Percentiles rank a stretch among this genome's conserved stretches.
These are phyloP conservation scores for Berkeleyomyces basicola DNA, from an alignment of 2,329 filamentous ascomycete genomes.

Conservation along the genomic window DNA sequence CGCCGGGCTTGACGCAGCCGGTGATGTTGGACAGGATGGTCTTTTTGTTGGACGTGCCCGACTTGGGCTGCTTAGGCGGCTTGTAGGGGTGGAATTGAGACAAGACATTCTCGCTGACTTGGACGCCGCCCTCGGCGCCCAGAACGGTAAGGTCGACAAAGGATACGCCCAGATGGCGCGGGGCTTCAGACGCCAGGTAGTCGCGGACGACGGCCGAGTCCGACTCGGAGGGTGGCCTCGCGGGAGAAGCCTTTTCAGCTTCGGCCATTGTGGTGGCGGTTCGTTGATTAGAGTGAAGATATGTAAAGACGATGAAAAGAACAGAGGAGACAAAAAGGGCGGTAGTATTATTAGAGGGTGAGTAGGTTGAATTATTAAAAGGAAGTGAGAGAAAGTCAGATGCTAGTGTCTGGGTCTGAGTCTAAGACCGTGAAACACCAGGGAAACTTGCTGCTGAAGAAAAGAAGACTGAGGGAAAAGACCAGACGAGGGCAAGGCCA, in stretches of 20 bases:
- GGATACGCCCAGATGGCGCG: constrained; percentile 1
- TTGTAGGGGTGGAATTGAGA: constrained; percentile 41
- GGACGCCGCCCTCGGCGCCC: constrained; percentile 4
- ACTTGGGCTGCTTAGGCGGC: constrained; percentile 32
- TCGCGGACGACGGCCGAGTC: neutral
- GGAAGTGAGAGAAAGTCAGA: neutral
- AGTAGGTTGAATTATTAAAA: neutral
- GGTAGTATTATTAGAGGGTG: neutral
- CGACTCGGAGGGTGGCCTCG: neutral
- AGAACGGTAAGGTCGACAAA: constrained; percentile 5
- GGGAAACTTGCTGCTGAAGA: neutral
- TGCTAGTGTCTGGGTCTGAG: neutral
- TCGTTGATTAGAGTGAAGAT: neutral
- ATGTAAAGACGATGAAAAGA: neutral
- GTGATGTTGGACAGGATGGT: constrained; percentile 49
- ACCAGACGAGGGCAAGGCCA: neutral
- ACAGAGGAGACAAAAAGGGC: neutral
- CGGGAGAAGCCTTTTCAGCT: neutral
- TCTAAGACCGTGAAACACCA: neutral
- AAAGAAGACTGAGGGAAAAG: neutral
- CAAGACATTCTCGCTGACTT: constrained; percentile 44
- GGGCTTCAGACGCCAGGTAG: neutral
- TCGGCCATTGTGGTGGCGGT: neutral
- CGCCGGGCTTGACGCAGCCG: constrained; percentile 54
- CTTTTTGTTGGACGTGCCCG: neutral